Conservation (phyloP, 441 rosid genomes). For the Aquilaria agallochum region DNA sequence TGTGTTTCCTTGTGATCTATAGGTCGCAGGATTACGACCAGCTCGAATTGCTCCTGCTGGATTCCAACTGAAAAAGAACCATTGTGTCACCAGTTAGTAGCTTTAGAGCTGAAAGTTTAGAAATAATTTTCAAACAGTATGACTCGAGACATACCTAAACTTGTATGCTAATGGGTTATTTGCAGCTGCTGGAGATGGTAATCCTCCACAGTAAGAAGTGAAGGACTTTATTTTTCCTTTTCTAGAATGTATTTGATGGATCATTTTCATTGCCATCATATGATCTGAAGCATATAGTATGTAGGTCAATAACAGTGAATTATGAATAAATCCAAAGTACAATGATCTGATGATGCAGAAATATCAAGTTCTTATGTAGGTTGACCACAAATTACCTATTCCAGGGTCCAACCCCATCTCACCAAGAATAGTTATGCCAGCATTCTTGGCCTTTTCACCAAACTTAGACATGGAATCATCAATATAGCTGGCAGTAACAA, state of each 20-base stretch:
- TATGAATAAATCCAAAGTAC: neutral
- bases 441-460: conserved; percentile 70
- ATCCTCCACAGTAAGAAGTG: conserved; percentile 91
- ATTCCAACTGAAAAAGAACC: conserved; percentile 64
- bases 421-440: conserved; percentile 80
- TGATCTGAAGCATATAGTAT: conserved; percentile 52
- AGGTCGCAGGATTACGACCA: conserved; percentile 81
- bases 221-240: conserved; percentile 85
- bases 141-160: conserved; percentile 56
- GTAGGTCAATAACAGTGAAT: neutral
- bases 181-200: conserved; percentile 97
- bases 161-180: conserved; percentile 90
- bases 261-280: conserved; percentile 99
- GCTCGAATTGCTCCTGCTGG: conserved; percentile 91
- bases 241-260: conserved; percentile 61
- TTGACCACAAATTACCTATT: conserved; percentile 49
- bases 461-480: conserved; percentile 66
- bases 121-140: neutral
- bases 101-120: conserved; percentile 8
- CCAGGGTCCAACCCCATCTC: conserved; percentile 99
- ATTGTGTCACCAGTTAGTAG: conserved; percentile 10
- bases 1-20: conserved; percentile 47
- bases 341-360: conserved; percentile 4
- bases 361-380: too few relatives aligned
- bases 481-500: conserved; percentile 92